Conservation (phyloP, 352 stramenopile genomes). For the Globisporangium iwayamae region DNA sequence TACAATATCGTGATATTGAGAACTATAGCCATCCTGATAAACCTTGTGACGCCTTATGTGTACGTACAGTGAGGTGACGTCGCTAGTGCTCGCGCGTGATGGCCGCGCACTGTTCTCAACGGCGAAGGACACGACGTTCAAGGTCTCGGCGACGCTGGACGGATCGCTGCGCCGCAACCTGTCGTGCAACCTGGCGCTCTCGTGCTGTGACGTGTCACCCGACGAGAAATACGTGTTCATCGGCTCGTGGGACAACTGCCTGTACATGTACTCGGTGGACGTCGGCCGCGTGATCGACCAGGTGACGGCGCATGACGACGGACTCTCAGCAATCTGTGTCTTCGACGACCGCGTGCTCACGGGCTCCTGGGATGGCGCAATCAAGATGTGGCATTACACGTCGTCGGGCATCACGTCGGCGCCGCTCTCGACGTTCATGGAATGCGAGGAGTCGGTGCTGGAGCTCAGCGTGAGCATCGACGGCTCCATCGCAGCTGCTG, state of each 20-base stretch:
- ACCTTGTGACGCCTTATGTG: neutral
- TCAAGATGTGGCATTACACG: constrained; percentile 83
- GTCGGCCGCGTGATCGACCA: constrained; percentile 78
- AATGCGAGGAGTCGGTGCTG: constrained; percentile 70
- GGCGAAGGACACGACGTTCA: constrained; percentile 73
- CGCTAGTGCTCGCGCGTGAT: constrained; percentile 56
- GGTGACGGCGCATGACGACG: constrained; percentile 75
- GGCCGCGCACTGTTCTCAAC: constrained; percentile 67
- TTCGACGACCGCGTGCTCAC: constrained; percentile 72
- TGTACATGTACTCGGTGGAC: constrained; percentile 89
- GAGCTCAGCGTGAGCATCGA: constrained; percentile 68
- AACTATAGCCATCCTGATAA: neutral
- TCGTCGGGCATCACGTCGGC: constrained; percentile 57
- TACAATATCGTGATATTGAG: neutral
- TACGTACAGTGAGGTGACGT: constrained; percentile 60
- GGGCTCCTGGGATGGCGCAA: constrained; percentile 69
- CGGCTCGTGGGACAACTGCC: constrained; percentile 76
- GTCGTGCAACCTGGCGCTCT: constrained; percentile 75
- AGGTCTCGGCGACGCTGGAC: constrained; percentile 66
- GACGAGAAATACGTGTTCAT: constrained; percentile 86
- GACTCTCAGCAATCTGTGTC: constrained; percentile 71
- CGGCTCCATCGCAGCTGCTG: constrained; percentile 52
- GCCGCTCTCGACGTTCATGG: constrained; percentile 67
- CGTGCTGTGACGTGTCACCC: constrained; percentile 69
- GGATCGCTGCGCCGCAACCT: constrained; percentile 61